These are phyloP conservation scores for Kluyveromyces marxianus DNA, from an alignment of 1,139 yeast species.

Conservation along the genomic window DNA sequence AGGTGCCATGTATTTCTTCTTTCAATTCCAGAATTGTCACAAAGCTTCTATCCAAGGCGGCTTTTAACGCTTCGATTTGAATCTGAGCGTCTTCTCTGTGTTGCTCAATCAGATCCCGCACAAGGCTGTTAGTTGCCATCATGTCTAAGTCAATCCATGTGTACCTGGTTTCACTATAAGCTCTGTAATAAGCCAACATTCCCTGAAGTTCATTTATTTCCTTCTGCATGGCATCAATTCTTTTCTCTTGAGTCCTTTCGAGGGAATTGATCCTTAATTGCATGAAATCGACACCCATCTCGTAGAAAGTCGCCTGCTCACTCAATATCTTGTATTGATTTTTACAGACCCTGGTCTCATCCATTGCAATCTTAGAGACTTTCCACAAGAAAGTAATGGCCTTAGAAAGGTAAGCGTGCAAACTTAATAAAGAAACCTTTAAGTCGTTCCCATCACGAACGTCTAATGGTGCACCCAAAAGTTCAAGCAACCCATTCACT, in stretches of 20 bases:
- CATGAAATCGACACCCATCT: not conserved
- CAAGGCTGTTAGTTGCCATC: not conserved
- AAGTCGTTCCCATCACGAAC: not conserved
- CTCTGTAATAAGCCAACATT: not conserved
- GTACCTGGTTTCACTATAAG: not conserved
- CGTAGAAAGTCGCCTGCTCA: not conserved
- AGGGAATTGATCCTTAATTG: not conserved
- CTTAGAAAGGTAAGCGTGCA: constrained; percentile 2
- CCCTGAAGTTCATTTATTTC: not conserved
- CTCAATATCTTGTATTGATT: not conserved
- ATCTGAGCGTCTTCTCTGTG: not conserved
- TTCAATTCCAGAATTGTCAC: too few species aligned
- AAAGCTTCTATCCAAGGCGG: too few species aligned
- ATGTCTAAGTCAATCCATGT: not conserved
- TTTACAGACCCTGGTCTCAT: not conserved
- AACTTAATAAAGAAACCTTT: constrained; percentile 1
- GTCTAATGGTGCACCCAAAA: constrained; percentile 5
- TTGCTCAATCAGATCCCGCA: not conserved
- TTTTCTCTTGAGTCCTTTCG: not conserved
- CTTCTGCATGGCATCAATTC: not conserved
- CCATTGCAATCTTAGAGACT: constrained; percentile 1
- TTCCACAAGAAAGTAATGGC: constrained; percentile 4
- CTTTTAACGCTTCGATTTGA: too few species aligned
- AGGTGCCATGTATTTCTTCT: too few species aligned
- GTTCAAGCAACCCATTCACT: constrained; percentile 2